These are phyloP conservation scores for Alternaria sp. DNA, from an alignment of 2,329 filamentous ascomycete species.

Conservation along the genomic window DNA sequence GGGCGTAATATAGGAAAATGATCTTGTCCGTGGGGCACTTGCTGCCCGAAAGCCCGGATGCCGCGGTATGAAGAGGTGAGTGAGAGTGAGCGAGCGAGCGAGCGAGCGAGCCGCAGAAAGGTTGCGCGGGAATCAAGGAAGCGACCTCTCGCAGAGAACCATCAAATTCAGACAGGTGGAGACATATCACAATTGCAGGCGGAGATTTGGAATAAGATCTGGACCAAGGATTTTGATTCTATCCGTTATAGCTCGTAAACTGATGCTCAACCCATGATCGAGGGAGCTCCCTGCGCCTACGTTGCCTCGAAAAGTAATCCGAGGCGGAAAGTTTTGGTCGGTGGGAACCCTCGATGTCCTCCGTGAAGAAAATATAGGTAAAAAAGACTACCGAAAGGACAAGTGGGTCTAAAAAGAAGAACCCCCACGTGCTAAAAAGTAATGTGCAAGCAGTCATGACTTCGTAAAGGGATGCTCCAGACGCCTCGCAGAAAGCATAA, in stretches of 20 bases:
- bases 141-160: background rate
- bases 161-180: background rate
- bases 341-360: constrained; percentile 6
- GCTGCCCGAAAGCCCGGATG: background rate
- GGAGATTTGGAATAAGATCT: background rate
- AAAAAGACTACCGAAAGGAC: background rate
- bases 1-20: background rate
- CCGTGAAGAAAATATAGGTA: background rate
- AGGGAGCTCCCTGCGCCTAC: constrained; percentile 47
- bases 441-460: constrained; percentile 2
- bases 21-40: background rate
- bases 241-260: constrained; percentile 31
- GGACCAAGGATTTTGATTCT: constrained; percentile 4
- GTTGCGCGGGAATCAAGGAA: background rate
- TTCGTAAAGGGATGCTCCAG: constrained; percentile 4
- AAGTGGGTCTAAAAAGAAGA: background rate
- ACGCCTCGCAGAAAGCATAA: constrained; percentile 1
- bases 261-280: constrained; percentile 41
- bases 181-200: background rate
- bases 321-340: constrained; percentile 18
- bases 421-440: background rate
- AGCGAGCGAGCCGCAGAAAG: background rate
- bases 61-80: background rate
- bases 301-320: constrained; percentile 19
- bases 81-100: background rate